Percentiles rank a stretch among this genome's conserved stretches.
These are phyloP conservation scores for Microcos paniculata DNA, from an alignment of 345 rosid species.

Conservation along the genomic window DNA sequence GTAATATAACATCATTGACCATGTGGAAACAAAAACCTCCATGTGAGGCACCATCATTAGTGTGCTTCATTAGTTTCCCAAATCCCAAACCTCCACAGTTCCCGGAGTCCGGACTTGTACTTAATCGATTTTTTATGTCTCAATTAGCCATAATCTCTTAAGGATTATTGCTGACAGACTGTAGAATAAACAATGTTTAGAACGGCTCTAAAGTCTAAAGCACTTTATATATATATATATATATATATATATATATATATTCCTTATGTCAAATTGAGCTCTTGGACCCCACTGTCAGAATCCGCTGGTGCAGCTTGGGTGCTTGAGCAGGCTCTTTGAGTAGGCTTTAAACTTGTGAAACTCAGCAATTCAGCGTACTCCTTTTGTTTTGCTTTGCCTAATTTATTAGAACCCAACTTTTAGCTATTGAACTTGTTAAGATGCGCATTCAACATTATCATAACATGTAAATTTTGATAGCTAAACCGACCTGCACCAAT, in stretches of 20 bases:
- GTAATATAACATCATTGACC: conserved; percentile 32
- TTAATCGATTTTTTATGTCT: not conserved
- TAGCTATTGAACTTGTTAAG: no score
- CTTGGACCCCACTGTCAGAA: not conserved
- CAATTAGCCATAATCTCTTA: not conserved
- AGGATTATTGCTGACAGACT: not conserved
- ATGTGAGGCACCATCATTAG: conserved; percentile 31
- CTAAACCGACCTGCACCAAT: not conserved
- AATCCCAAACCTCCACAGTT: conserved; percentile 26
- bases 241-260: not conserved
- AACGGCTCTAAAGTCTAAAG: not conserved
- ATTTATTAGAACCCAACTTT: not conserved
- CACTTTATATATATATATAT: not conserved
- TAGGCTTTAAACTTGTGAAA: not conserved
- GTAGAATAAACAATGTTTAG: conserved; percentile 2
- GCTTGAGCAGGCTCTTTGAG: not conserved
- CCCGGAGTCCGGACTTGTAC: conserved; percentile 20
- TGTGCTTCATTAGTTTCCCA: conserved; percentile 18
- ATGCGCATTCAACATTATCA: no score
- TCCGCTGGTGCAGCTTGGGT: not conserved
- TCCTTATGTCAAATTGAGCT: not conserved
- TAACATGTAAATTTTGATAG: no score
- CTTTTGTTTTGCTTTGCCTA: conserved; percentile 1
- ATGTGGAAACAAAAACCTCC: conserved; percentile 21
- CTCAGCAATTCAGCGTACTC: not conserved